These are phyloP conservation scores for Diplotaxis tenuifolia DNA, from an alignment of 345 rosid species.

Conservation along the genomic window DNA sequence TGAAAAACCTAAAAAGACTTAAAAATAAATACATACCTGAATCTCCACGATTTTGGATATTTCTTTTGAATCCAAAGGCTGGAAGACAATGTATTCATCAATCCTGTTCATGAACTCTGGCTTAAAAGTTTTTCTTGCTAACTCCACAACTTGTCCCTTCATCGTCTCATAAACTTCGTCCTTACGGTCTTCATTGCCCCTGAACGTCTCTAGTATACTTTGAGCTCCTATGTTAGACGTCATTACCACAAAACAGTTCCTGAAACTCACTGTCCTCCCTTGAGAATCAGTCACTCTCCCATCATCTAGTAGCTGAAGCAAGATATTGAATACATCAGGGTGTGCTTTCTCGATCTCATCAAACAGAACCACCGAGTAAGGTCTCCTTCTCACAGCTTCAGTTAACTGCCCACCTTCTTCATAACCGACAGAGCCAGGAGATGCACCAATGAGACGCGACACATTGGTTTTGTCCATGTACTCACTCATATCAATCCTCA, in stretches of 20 bases:
- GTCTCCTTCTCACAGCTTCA: slow-evolving; percentile 87
- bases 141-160: slow-evolving; percentile 76
- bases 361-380: slow-evolving; percentile 84
- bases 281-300: slow-evolving; percentile 94
- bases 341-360: slow-evolving; percentile 98
- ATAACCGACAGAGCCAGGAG: slow-evolving; percentile 94
- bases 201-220: slow-evolving; percentile 74
- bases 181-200: slow-evolving; percentile 58
- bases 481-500: slow-evolving; percentile 93
- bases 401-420: slow-evolving; percentile 99
- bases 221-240: slow-evolving; percentile 97
- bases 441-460: slow-evolving; percentile 87
- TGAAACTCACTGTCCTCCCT: slow-evolving; percentile 84
- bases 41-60: slow-evolving; percentile 75
- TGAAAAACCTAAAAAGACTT: background rate
- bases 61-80: slow-evolving; percentile 72
- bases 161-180: slow-evolving; percentile 74
- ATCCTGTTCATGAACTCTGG: slow-evolving; percentile 91
- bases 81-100: slow-evolving; percentile 92
- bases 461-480: slow-evolving; percentile 95
- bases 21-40: slow-evolving; percentile 38
- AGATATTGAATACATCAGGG: slow-evolving; percentile 82
- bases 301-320: slow-evolving; percentile 83
- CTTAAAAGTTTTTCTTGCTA: slow-evolving; percentile 82
- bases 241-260: slow-evolving; percentile 83